Evolutionary conservation across 176 grass and related monocot species (phyloP), one percentile per base, ranked within the genome.

Genomic region (Juncus inflexus): DNA sequence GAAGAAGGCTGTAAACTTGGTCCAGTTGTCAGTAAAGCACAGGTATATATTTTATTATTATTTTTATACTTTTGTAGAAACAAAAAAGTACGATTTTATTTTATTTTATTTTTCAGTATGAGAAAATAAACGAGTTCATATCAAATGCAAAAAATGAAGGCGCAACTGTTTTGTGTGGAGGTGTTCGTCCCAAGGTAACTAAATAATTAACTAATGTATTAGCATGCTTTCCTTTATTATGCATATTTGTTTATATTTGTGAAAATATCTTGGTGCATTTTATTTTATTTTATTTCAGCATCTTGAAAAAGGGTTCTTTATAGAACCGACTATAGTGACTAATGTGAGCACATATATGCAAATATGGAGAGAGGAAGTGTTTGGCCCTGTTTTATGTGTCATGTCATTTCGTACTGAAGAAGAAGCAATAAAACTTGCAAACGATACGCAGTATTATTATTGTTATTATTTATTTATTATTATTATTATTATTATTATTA

Each of bases 301-400:
- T 86, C 75, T 99, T 55, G 77, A 84, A 62, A 99, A 90, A 76
- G 94, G 94, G 50, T 99, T 79, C 73, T 99, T 77, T 53, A 81
- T 99, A 77, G 94, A 99, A 66, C 94, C 88, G 45, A 75, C 83
- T 55, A 92, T 99, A 58, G 80, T 99, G 79, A 82, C 85, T 42
- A 79, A 99, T 61, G 66, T 92, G 15, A 84, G 83, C 47, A 90
- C 94, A 35, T 89, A 87, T n/a, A 99, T 99, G 94, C 80, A 99
- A 91, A 92, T 99, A 71, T 99, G 94, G 94, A 89, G 83, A 77
- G 94, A 99, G 75, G 94, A 99, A 75, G 76, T 92, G 16, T 95
- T 95, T 75, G 94, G 94, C 51, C 88, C 94, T 59, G 88, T 99
- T 71, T 52, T 99, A 4, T 99, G 94, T 73, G 83, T 92, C 16